Evolutionary conservation across 176 grass and related monocot species (phyloP), one percentile per base, ranked within the genome.

Genomic region (Luzula sylvatica): DNA sequence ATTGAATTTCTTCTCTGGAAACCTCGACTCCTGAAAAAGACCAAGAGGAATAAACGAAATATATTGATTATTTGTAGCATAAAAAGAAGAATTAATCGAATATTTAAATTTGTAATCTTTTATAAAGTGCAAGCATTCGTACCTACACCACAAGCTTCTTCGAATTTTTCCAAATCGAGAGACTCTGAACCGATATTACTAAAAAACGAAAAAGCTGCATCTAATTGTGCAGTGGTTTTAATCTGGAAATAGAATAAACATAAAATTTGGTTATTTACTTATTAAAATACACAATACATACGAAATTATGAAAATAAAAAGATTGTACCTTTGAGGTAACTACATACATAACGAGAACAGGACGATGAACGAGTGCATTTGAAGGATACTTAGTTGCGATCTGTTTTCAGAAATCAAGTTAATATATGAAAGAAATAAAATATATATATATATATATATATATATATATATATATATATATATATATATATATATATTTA

Each of bases 141-240:
- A 98, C 92, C 92, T 69, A 90, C 71, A 55, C 92, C 92, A 66
- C 81, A 98, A 23, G 81, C 72, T 72, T 98, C 74, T 73, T 98
- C 92, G 77, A 98, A 90, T 32, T 78, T 79, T 15, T 51, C 61
- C 14, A 69, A 29, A 52, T 82, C 48, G 30, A 98, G 85, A 57
- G 81, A 53, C 46, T 98, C 92, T 12, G 68, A 75, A 8, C 92
- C 92, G 15, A 68, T 30, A 58, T 71, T 80, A 5, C 51, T 51
- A 67, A 98, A 68, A 82, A 83, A 90, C 60, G 81, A 50, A 20
- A 90, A 47, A 25, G 86, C 71, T 56, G 86, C 81, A 83, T 98
- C 86, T 27, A 98, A 71, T 45, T 90, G 92, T 28, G 86, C 78
- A 28, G 78, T 73, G 56, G 28, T 90, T 72, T 87, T 98, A 42